These are phyloP conservation scores for Exobasidium rhododendri DNA, from an alignment of 1,284 basidiomycete species.

Conservation along the genomic window DNA sequence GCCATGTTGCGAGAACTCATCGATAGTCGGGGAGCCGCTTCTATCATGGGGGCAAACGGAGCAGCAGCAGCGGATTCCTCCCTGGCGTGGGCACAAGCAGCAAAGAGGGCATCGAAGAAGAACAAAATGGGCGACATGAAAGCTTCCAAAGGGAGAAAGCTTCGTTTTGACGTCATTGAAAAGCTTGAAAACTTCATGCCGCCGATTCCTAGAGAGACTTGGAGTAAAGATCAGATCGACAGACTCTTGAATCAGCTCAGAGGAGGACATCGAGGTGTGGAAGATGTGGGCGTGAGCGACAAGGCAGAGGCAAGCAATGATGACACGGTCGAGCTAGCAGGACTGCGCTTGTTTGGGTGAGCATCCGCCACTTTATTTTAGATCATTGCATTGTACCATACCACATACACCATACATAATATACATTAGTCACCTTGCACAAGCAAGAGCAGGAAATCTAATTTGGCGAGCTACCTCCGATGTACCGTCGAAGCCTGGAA, in stretches of 20 bases:
- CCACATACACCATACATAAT: no score
- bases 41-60: conserved; percentile 8
- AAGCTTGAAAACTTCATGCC: conserved; percentile 54
- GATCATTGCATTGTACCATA: background rate
- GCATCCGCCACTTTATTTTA: background rate
- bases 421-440: no score
- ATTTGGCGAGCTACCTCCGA: background rate
- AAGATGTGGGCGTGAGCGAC: background rate
- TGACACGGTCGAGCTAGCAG: background rate
- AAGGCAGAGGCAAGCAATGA: background rate
- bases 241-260: conserved; percentile 11
- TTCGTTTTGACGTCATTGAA: conserved; percentile 50
- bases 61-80: conserved; percentile 11
- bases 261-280: background rate
- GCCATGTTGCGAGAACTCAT: conserved; percentile 49
- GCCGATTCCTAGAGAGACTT: conserved; percentile 26
- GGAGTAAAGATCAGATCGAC: conserved; percentile 17
- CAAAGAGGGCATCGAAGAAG: conserved; percentile 17
- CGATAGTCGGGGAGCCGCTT: conserved; percentile 24
- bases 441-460: no score
- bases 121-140: conserved; percentile 40
- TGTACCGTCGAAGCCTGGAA: conserved; percentile 2
- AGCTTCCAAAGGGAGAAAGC: conserved; percentile 47
- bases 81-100: conserved; percentile 5
- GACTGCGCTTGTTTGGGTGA: background rate